These are phyloP conservation scores for Rossbeevera mucosa DNA, from an alignment of 768 basidiomycete species.

Conservation along the genomic window DNA sequence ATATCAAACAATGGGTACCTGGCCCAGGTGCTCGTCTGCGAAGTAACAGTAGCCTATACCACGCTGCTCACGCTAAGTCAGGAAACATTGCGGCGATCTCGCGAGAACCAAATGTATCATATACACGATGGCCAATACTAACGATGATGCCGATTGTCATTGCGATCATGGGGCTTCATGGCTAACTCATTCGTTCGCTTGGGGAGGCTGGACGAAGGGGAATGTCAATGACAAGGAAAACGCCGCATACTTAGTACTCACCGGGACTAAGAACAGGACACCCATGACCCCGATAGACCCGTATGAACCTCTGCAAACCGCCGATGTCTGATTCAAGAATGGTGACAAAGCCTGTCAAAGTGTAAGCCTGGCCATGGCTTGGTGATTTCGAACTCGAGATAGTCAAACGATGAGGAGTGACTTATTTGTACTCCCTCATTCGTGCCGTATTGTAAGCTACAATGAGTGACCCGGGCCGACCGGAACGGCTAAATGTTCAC, in stretches of 20 bases:
- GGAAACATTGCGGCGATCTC: slow-evolving; percentile 87
- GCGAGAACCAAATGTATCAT: slow-evolving; percentile 76
- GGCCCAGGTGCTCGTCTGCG: slow-evolving; percentile 4
- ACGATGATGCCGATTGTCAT: slow-evolving; percentile 90
- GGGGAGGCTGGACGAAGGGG: slow-evolving; percentile 63
- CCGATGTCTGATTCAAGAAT: too few relatives aligned
- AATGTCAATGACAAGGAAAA: not conserved
- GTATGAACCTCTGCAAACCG: too few relatives aligned
- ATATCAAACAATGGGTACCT: not conserved
- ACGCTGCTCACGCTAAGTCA: slow-evolving; percentile 25
- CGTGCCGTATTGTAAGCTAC: too few relatives aligned
- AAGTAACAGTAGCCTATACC: not conserved
- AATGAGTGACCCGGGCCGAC: too few relatives aligned
- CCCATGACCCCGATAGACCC: too few relatives aligned
- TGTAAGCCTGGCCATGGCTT: slow-evolving; percentile 5
- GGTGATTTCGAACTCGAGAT: slow-evolving; percentile 16
- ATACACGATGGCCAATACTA: slow-evolving; percentile 79
- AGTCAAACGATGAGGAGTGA: not conserved
- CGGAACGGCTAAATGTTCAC: not conserved
- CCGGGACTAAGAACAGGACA: slow-evolving; percentile 82
- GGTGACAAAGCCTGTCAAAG: too few relatives aligned
- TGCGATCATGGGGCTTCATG: slow-evolving; percentile 84
- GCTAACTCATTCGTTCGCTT: slow-evolving; percentile 74
- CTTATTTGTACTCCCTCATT: not conserved
- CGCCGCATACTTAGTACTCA: slow-evolving; percentile 38